Base-by-base conservation (phyloP, 1,139 yeast genomes). In the Diutina mesorugosa region DNA sequence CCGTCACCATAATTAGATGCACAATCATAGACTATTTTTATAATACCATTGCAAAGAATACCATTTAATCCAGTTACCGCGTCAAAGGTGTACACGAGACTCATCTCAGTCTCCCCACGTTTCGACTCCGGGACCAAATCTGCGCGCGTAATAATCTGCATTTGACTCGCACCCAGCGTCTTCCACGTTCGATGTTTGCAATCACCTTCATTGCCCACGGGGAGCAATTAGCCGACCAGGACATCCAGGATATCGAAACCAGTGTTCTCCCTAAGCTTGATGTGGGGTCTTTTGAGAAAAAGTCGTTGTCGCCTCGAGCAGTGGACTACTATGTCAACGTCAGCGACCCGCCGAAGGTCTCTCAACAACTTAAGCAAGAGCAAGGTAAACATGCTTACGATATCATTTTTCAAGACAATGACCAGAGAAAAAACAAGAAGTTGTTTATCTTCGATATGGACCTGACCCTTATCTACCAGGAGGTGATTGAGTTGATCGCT, bases 361-460 rank as follows among this genome's bases (percentile, higher is more conserved):
- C n/a, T 10, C 61, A 59, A 32, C 32, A 52, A 16, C 51, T 61
- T 7, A 54, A 57, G 55, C 50, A 55, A 48, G 55, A 28, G 21
- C 54, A 61, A 29, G 59, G 57, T 55, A 52, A 55, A 7, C 56
- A 58, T 45, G 35, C 57, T 8, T 69, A 64, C 58, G 80, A 76
- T 62, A 62, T 75, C 9, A 65, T 75, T 6, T 63, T 76, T 58
- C 80, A 76, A 60, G 58, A 61, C 6, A 56, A 61, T 2, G 61
- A 57, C 2, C 56, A 62, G 6, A 66, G 90, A 63, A 71, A 74
- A 61, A 60, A 70, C 56, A 87, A 86, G 66, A 80, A 81, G 63
- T 74, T 93, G 55, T 84, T 89, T 60, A 89, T 95, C 26, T 95
- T 95, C 65, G 99, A 95, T 65, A 95, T 95, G 99, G 99, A 95